Evolutionary conservation across 805 yeast genomes (phyloP), one percentile per base, ranked within the genome.

Genomic region (Wickerhamiella allomyrinae): DNA sequence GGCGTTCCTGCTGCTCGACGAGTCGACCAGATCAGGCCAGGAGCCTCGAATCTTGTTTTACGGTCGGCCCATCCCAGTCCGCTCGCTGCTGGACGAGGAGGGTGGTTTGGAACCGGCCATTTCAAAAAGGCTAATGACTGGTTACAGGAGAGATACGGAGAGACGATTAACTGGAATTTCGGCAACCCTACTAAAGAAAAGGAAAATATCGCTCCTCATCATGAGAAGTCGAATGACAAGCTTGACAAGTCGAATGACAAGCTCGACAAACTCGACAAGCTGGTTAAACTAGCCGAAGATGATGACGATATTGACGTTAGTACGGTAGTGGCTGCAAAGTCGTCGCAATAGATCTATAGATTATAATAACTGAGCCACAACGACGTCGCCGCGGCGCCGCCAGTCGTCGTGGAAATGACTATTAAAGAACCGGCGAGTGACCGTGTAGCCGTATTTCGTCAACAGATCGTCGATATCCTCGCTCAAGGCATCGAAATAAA

Each of bases 51-150:
- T 42, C 47, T 70, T 34, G 73, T 83, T 0, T 61, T 91, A 21
- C 71, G 70, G 47, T 69, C 85, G 0, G 96, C 86, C 0, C 99
- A 91, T 60, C 99, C 99, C 1, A 81, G 94, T 21, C 99, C 99
- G 1, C 63, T 91, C 39, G 81, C 94, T 47, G 98, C 98, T 0
- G 69, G 79, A 15, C 65, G 93, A 34, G 31, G 31, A 27, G 95
- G 91, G 2, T 91, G 81, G 59, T 87, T 89, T 52, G 77, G 77
- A 2, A 76, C 80, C 50, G 62, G 66, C 19, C 95, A 85, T 54
- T 89, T 86, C 59, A 67, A 58, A 40, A 70, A 72, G 54, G 76
- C 89, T 34, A 89, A 91, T 57, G 74, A 74, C 7, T 89, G 95
- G 94, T 65, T 89, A 1, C 50, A 54, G 13, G 62, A 65, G 24